Conservation (phyloP, 2,329 filamentous ascomycete species). For the Laburnicola sp. region DNA sequence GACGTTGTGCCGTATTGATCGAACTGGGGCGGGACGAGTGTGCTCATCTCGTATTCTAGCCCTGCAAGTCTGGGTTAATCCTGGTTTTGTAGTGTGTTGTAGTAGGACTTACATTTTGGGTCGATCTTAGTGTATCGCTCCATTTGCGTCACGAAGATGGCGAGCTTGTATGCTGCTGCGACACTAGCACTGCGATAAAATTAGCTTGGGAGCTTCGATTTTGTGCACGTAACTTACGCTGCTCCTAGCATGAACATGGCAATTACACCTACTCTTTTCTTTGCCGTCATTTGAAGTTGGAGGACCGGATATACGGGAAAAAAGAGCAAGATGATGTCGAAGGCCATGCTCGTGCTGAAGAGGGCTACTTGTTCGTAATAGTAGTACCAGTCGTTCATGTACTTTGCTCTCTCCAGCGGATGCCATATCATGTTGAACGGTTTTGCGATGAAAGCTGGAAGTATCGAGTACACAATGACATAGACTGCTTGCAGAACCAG, state of each 20-base stretch:
- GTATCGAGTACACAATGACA: constrained; percentile 24
- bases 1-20: constrained; percentile 28
- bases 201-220: constrained; percentile 3
- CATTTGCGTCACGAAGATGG: constrained; percentile 18
- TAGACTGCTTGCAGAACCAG: constrained; percentile 24
- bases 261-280: constrained; percentile 20
- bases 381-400: not conserved
- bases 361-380: constrained; percentile 12
- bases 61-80: not conserved
- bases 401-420: constrained; percentile 18
- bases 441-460: constrained; percentile 24
- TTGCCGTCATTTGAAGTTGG: constrained; percentile 23
- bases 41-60: constrained; percentile 20
- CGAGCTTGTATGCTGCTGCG: constrained; percentile 28
- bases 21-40: constrained; percentile 28
- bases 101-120: constrained; percentile 21
- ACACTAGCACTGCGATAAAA: constrained; percentile 16
- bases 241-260: constrained; percentile 27
- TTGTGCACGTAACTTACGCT: constrained; percentile 4
- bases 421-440: constrained; percentile 17
- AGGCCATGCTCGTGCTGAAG: constrained; percentile 27
- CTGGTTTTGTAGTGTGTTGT: not conserved
- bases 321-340: constrained; percentile 28
- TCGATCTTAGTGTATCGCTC: constrained; percentile 12
- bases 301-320: constrained; percentile 26